A percentile compares a stretch with the other conserved stretches of the same genome.
Conservation (phyloP, 75 land plant species). For the Picea glauca region DNA sequence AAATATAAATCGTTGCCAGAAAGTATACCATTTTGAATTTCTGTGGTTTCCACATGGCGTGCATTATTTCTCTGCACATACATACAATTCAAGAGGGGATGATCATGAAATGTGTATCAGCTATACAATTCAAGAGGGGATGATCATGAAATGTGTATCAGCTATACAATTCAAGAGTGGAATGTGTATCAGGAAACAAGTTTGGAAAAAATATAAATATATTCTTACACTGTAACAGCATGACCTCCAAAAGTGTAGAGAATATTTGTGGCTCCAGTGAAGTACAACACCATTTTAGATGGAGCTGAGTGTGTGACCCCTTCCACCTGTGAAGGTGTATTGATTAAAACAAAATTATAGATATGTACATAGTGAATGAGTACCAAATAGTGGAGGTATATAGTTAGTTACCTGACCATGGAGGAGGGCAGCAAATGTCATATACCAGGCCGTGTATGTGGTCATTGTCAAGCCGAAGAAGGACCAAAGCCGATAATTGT, state of each 20-base stretch:
- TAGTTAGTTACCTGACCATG: slow-evolving; percentile 44
- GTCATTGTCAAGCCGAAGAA: slow-evolving; percentile 79
- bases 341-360: no score
- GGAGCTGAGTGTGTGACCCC: slow-evolving; percentile 32
- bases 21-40: slow-evolving; percentile 77
- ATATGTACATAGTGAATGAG: no score
- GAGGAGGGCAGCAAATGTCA: slow-evolving; percentile 37
- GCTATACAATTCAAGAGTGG: no score
- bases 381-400: no score
- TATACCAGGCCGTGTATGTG: slow-evolving; percentile 86
- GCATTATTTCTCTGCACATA: slow-evolving; percentile 68
- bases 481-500: slow-evolving; percentile 87
- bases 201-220: not conserved
- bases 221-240: slow-evolving; percentile 56
- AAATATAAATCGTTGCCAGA: slow-evolving; percentile 59
- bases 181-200: not conserved
- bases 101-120: no score
- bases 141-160: no score
- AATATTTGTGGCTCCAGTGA: slow-evolving; percentile 57
- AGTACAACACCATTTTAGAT: slow-evolving; percentile 32
- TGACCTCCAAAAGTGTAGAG: slow-evolving; percentile 62
- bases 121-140: no score
- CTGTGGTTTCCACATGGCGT: slow-evolving; percentile 85
- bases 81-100: no score
- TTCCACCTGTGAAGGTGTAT: slow-evolving; percentile 12